Base-by-base conservation (phyloP, 2,329 filamentous ascomycete genomes). In the Aureobasidium melanogenum region DNA sequence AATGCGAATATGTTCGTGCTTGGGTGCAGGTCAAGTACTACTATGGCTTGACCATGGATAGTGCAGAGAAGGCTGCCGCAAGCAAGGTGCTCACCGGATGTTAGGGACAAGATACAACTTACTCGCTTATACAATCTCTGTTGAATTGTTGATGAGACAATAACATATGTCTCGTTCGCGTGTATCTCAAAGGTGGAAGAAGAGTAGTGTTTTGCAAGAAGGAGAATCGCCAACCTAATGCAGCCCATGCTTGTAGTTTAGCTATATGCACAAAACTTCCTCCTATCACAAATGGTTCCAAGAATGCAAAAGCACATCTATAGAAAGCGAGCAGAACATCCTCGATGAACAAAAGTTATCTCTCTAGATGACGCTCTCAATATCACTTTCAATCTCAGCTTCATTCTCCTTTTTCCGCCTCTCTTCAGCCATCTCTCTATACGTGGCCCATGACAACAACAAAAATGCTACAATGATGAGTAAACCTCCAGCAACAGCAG, bases 401-500 rank as follows among this genome's bases (percentile, higher is more conserved):
- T 76, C 74, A 26, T 73, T 71, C 3, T 74, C 64, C 64, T 79
- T 85, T 69, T 85, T 86, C 65, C 81, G 80, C 68, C 86, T 83
- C 66, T 96, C 90, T 73, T 96, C 91, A 48, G 86, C 84, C 87
- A 97, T 93, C 77, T 99, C 94, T 55, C 87, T 83, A 76, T 93
- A 99, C 0, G 93, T 97, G 66, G 91, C 94, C 85, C 87, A 97
- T 69, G 86, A 91, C 47, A 99, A 74, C 69, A 96, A 80, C n/a
- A 86, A 73, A 72, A 99, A 99, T 0, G 94, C 94, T 1, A 84
- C 80, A 62, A 96, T 88, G 69, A 99, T 99, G 68, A 97, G 79
- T 30, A 88, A 70, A 0, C 94, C 93, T n/a, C 94, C 94, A 0
- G 84, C 69, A 14, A 97, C 80, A 3, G 93, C 89, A 0, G 91